Base-by-base conservation (phyloP, 1,284 basidiomycete species). In the Pyrrhoderma noxium region DNA sequence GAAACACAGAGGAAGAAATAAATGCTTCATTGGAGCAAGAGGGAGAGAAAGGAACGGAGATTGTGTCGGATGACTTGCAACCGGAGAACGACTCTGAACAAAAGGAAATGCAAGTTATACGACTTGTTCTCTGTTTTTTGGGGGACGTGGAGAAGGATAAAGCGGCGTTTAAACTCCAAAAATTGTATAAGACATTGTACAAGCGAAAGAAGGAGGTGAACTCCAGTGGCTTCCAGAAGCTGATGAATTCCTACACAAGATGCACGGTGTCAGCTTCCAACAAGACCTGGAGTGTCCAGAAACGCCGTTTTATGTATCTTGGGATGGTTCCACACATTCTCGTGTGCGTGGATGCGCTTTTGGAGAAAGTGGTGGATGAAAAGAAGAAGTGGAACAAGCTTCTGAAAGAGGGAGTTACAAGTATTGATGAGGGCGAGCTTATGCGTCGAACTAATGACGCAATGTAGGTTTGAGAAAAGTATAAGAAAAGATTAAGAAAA, bases 261-360 rank as follows among this genome's bases (percentile, higher is more conserved):
- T 52, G 50, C 18, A 18, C 16, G n/a, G 18, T 16, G 21, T 3
- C 13, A 13, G 25, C 18, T 8, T 7, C 13, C 4, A 21, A 25
- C 19, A 52, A 37, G 14, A 9, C 3, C 11, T 52, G 50, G 50
- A 8, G 21, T 11, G 34, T n/a, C 19, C 44, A 23, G 19, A 18
- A 34, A 14, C 19, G 35, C 19, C 22, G 44, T 5, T 18, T 38
- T 0, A 5, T 54, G 1, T 50, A 21, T 38, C 39, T 54, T 22
- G 53, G 34, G 4, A 9, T 35, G 2, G 19, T 46, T 11, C 53
- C 53, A 16, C 43, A 54, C 22, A 7, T 54, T 3, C 31, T 49
- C 8, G 19, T 50, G 5, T 49, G 42, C 27, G 19, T 51, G 25
- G 48, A 54, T 14, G 35, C 19, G 19, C 25, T 54, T 18, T 18